Evolutionary conservation across 2,329 filamentous ascomycete genomes (phyloP), one percentile per base, ranked within the genome.

Genomic region (Alternaria gaisen): DNA sequence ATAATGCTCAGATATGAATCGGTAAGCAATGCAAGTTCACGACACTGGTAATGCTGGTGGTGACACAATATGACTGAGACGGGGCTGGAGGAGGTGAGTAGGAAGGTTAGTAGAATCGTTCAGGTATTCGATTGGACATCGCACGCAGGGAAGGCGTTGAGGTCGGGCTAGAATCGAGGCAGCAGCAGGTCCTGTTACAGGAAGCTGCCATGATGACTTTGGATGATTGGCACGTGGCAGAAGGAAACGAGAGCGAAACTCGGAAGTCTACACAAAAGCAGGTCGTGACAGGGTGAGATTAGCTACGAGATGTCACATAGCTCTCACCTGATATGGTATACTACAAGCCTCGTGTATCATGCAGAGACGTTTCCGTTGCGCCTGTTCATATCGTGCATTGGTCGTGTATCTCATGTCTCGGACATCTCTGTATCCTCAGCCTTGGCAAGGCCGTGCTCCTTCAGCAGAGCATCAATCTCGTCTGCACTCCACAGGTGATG

Each of bases 401-500:
- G 47, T 71, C 68, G 65, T 71, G 44, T 57, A 62, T 44, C 60
- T 75, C 73, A 74, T 72, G 63, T 63, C 64, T 77, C 74, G 43
- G 68, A 64, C 74, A 77, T 77, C 28, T 79, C 77, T 10, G 76
- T 73, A 59, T 79, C 77, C 54, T 73, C 75, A 24, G 72, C 66
- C 71, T 97, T 98, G 63, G 93, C 94, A 79, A 99, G 82, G 72
- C 94, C 94, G 75, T 99, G 94, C 85, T 98, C 93, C 86, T 94
- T 97, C 74, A 99, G 84, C 80, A 99, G 84, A 52, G 91, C 89
- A 78, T 93, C 94, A 75, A 99, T 99, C 85, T 98, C 95, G 69
- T 99, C 94, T 44, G 94, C 94, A 73, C 89, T 91, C 95, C 95
- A 99, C 65, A 99, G 86, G 79, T 97, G 92, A 82, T 99, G 95